A percentile compares a stretch with the other conserved stretches of the same genome.
Evolutionary conservation across 768 basidiomycete species (phyloP).

Genomic region (Tulasnella sp.): DNA sequence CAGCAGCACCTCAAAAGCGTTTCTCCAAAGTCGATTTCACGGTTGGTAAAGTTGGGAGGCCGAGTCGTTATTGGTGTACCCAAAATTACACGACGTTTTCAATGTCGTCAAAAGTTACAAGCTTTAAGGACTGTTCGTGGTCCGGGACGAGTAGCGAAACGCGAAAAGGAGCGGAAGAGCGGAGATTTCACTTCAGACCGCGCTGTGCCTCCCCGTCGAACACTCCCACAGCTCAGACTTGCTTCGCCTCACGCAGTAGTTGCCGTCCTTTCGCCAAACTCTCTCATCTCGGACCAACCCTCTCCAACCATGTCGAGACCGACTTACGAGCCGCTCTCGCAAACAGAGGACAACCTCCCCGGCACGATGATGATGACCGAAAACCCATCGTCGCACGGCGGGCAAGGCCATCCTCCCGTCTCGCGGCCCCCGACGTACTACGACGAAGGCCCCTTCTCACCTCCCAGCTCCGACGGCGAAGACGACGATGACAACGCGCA

Average conservation of each 20-base stretch:
- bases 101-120: too few relatives aligned
- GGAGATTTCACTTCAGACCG: too few relatives aligned
- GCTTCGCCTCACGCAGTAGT: neutral
- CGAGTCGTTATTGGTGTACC: too few relatives aligned
- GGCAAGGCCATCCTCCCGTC: constrained; percentile 6
- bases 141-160: too few relatives aligned
- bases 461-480: constrained; percentile 72
- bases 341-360: constrained; percentile 20
- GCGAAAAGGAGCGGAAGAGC: too few relatives aligned
- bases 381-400: neutral
- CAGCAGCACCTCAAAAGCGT: neutral
- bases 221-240: neutral
- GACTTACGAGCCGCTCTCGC: constrained; percentile 25
- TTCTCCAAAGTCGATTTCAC: neutral
- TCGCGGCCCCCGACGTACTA: constrained; percentile 43
- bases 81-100: too few relatives aligned
- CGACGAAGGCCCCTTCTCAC: constrained; percentile 63
- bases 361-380: neutral
- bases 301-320: constrained; percentile 21
- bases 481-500: constrained; percentile 13
- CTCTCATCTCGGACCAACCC: neutral
- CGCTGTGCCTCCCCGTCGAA: neutral
- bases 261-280: neutral
- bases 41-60: neutral
- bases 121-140: too few relatives aligned